These are phyloP conservation scores for Aspergillus transmontanensis DNA, from an alignment of 2,329 filamentous ascomycete species.

Conservation along the genomic window DNA sequence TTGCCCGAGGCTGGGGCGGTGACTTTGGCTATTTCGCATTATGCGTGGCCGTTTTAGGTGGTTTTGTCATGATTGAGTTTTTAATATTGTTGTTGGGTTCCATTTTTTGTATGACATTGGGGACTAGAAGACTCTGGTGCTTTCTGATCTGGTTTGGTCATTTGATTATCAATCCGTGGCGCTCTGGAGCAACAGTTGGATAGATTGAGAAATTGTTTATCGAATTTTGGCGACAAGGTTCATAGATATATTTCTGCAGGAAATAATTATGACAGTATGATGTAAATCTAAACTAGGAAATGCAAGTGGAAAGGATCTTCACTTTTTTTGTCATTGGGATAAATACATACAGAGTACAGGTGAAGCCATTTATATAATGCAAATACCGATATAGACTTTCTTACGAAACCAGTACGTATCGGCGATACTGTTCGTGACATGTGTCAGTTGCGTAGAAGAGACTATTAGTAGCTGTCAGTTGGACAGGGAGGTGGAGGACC, in stretches of 20 bases:
- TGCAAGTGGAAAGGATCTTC: neutral
- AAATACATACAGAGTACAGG: neutral
- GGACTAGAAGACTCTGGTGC: neutral
- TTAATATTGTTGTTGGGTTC: neutral
- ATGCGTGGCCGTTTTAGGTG: conserved; percentile 18
- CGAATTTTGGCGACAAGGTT: neutral
- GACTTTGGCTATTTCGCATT: conserved; percentile 12
- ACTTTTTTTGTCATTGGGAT: neutral
- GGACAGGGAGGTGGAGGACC: neutral
- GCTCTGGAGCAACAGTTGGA: too few species aligned
- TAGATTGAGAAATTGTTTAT: neutral
- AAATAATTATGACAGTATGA: neutral
- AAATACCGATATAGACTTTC: neutral
- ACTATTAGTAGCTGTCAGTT: too few species aligned
- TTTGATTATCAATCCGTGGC: too few species aligned
- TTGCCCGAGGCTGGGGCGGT: conserved; percentile 12
- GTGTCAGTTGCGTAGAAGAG: neutral
- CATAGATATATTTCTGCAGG: neutral
- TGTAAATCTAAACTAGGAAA: neutral
- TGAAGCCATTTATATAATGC: neutral
- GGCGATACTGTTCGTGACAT: neutral
- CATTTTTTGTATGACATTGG: neutral
- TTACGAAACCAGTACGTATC: neutral
- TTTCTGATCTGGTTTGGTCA: neutral
- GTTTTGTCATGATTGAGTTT: too few species aligned